Evolutionary conservation across 2,329 filamentous ascomycete species (phyloP).

Genomic region (Colletotrichum shisoi): DNA sequence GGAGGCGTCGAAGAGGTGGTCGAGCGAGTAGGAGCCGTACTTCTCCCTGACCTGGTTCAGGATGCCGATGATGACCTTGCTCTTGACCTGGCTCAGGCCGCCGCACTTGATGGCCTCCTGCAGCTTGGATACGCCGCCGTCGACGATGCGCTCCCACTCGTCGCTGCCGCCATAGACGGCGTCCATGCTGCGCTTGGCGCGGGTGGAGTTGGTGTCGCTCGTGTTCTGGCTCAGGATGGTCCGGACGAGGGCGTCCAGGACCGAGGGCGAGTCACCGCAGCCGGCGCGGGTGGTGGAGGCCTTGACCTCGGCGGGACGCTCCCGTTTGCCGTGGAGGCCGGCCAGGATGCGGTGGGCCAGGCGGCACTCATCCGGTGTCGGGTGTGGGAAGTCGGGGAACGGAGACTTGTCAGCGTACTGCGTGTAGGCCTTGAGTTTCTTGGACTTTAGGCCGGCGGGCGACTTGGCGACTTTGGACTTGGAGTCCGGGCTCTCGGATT

Average conservation of each 20-base stretch:
- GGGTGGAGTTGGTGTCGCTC: conserved; percentile 63
- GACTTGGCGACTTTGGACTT: conserved; percentile 20
- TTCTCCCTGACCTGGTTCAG: conserved; percentile 66
- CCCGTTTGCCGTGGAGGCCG: conserved; percentile 69
- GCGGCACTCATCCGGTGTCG: conserved; percentile 72
- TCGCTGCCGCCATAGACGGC: conserved; percentile 54
- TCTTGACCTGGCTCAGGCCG: conserved; percentile 76
- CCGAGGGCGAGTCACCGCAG: conserved; percentile 60
- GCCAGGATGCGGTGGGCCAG: conserved; percentile 72
- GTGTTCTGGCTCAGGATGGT: conserved; percentile 64
- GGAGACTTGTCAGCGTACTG: conserved; percentile 60
- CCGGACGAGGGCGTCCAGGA: conserved; percentile 61
- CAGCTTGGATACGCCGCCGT: conserved; percentile 52
- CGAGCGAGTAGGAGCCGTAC: conserved; percentile 56
- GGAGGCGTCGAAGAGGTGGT: conserved; percentile 55
- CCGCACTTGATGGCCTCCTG: conserved; percentile 73
- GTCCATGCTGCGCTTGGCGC: conserved; percentile 63
- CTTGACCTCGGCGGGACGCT: conserved; percentile 67
- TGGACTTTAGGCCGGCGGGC: conserved; percentile 48
- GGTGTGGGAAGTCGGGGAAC: conserved; percentile 72
- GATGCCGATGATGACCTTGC: conserved; percentile 73
- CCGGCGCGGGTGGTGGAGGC: conserved; percentile 71
- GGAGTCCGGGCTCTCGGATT: conserved; percentile 26
- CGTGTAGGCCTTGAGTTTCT: conserved; percentile 55
- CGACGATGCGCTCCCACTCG: conserved; percentile 53